A percentile compares a stretch with the other conserved stretches of the same genome.
Evolutionary conservation across 2,329 filamentous ascomycete species (phyloP).

Genomic region (Dothideomycetidae sp.): DNA sequence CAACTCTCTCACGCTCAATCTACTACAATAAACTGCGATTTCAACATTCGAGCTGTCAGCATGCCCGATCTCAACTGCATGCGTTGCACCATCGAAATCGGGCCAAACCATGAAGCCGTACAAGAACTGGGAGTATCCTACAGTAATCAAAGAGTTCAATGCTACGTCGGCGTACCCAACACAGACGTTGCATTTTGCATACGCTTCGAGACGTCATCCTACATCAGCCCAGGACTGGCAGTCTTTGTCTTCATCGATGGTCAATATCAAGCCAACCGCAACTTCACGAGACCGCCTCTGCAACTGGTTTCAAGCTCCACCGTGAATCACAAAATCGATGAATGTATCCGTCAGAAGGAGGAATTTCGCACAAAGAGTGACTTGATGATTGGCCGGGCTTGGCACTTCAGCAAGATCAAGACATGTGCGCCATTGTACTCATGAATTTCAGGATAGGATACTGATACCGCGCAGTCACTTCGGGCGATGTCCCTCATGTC

Average conservation of each 20-base stretch:
- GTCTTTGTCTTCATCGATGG: constrained; percentile 45
- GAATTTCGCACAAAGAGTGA: constrained; percentile 30
- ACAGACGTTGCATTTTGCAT: constrained; percentile 34
- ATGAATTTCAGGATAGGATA: too few relatives aligned
- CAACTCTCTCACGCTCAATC: too few relatives aligned
- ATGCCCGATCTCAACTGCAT: constrained; percentile 43
- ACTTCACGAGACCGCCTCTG: constrained; percentile 29
- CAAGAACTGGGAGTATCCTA: constrained; percentile 38
- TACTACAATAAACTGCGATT: too few relatives aligned
- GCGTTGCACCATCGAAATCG: constrained; percentile 37
- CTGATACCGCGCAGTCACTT: constrained; percentile 24
- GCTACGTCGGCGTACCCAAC: constrained; percentile 37
- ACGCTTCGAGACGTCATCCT: constrained; percentile 34
- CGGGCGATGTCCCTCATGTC: constrained; percentile 23
- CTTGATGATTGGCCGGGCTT: constrained; percentile 36
- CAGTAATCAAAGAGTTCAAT: constrained; percentile 38
- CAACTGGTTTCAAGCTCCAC: constrained; percentile 17
- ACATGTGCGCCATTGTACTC: constrained; percentile 33
- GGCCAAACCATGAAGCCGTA: constrained; percentile 28
- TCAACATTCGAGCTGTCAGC: constrained; percentile 9
- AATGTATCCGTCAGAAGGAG: constrained; percentile 41
- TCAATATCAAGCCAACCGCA: constrained; percentile 43
- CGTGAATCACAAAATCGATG: constrained; percentile 30
- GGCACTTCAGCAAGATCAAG: constrained; percentile 38
- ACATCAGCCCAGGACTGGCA: constrained; percentile 39